Base-by-base conservation (phyloP, 352 stramenopile species). In the Globisporangium middletonii region DNA sequence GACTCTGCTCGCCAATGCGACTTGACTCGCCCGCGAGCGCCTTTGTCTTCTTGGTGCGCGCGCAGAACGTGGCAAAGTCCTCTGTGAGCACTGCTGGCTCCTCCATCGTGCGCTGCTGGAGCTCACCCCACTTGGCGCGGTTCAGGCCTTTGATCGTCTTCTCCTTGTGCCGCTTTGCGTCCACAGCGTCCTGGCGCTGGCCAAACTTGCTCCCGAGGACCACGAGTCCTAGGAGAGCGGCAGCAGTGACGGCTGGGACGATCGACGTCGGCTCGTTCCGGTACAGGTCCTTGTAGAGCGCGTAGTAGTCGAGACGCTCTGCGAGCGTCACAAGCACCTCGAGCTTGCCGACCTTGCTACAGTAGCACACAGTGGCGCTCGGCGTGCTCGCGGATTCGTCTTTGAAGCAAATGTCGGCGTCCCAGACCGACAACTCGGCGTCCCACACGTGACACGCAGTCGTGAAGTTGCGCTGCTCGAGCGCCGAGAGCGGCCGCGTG, bases 241-340 rank as follows among this genome's bases (percentile, higher is more conserved):
- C 68, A 6, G 84, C 50, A 0, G 74, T 64, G 8, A 84, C 43
- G 15, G 60, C 62, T 0, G 73, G 68, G 2, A 87, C 59, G 33
- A 87, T 65, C 8, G 82, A 90, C 16, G 74, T 57, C 2, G 65
- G 55, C 12, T 92, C 82, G 50, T 90, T 59, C 2, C 82, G 82
- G 18, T 88, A 89, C 50, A 89, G 51, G 28, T 88, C 69, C 7
- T 59, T 66, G 13, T 71, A 62, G 9, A 83, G 47, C 13, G 73
- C 74, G 50, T 83, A 79, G 48, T 86, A 92, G 47, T 86, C 72
- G 19, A 90, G 69, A 3, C 67, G 70, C 50, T 92, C 82, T 23
- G 87, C 71, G 13, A 88, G 37, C 1, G 78, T 82, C 4, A 90
- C 68, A 9, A 89, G 51, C 27, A 92, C 72, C 46, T 92, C 76